Base-by-base conservation (phyloP, 192 early-diverging fungal genomes). In the Thoreauomyces humboldtii region DNA sequence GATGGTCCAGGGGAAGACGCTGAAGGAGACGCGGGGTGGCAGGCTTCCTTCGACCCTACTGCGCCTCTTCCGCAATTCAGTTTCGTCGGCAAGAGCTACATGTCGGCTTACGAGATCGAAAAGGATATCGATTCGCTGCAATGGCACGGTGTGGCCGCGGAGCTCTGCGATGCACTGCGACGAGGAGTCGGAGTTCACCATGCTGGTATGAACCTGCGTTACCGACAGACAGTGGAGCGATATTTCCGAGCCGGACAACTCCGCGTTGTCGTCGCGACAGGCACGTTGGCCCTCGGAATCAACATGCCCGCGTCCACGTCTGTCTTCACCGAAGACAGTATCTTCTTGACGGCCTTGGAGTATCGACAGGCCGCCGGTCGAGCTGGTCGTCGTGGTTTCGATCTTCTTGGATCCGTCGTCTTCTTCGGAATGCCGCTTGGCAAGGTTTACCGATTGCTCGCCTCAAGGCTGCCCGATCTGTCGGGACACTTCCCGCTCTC, bases 171-270 rank as follows among this genome's bases (percentile, higher is more conserved):
- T 11, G 75, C 75, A 3, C 48, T 79, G n/a, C 41, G 57, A 25
- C 73, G 77, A 21, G 77, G 77, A 43, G 70, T 78, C 7, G 77
- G 72, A 0, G 76, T 79, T 11, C 77, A 79, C 59, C 77, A 79
- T 22, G 68, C 60, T 14, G 76, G 77, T 25, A 56, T 65, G 31
- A 59, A 63, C 37, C 45, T 42, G 21, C 65, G 54, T 24, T 79
- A 78, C 38, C 32, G 37, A 11, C 53, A 70, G 37, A 32, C 53
- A 1, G 77, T 80, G 24, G 77, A 79, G 54, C 45, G 66, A 15
- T 51, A 61, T n/a, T 76, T 79, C 57, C 73, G 77, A 2, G 24
- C 45, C 5, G 44, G 68, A 33, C 67, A 57, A 38, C 58, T 79
- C 38, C 33, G 62, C 24, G 59, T 79, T 0, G 68, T 79, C 14